A percentile compares a stretch with the other conserved stretches of the same genome.
phyloP scores from a whole-genome alignment of 768 basidiomycete genomes.

The Pleurotus djamor region DNA sequence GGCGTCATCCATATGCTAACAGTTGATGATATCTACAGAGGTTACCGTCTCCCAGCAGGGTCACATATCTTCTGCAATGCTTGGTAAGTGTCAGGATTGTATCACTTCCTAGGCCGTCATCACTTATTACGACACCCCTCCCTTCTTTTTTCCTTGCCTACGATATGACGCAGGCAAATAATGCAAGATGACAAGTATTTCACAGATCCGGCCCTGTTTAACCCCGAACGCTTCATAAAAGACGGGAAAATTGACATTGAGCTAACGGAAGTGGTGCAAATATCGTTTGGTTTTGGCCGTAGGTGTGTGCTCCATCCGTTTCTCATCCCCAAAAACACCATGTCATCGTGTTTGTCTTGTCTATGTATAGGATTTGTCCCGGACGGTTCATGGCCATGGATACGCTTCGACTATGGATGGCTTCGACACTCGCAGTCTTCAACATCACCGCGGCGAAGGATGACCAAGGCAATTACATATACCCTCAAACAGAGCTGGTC shows the following conservation, averaged over 20 bases:
- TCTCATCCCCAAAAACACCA: no score
- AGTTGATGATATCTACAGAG: conserved; percentile 27
- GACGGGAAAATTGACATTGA: conserved; percentile 11
- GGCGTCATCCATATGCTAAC: conserved; percentile 13
- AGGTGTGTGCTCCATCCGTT: background rate
- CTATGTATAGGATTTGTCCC: background rate
- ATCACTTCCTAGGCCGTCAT: background rate
- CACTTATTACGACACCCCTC: no score
- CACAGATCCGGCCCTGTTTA: conserved; percentile 13
- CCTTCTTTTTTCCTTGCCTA: no score
- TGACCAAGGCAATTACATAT: background rate
- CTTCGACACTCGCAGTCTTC: background rate
- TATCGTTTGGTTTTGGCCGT: background rate
- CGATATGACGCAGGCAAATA: no score
- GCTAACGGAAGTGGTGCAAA: background rate
- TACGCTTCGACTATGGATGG: background rate
- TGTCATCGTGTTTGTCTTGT: no score
- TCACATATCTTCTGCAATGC: conserved; percentile 30
- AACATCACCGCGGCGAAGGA: background rate
- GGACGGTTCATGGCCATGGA: background rate
- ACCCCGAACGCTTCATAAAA: conserved; percentile 15
- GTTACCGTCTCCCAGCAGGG: conserved; percentile 28
- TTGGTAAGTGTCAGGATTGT: conserved; percentile 25
- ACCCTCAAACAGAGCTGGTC: background rate
- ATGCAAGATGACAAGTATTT: conserved; percentile 10